Percentiles rank a stretch among this genome's conserved stretches.
Conservation (phyloP, 2,329 filamentous ascomycete genomes). For the Pseudogymnoascus sp. region DNA sequence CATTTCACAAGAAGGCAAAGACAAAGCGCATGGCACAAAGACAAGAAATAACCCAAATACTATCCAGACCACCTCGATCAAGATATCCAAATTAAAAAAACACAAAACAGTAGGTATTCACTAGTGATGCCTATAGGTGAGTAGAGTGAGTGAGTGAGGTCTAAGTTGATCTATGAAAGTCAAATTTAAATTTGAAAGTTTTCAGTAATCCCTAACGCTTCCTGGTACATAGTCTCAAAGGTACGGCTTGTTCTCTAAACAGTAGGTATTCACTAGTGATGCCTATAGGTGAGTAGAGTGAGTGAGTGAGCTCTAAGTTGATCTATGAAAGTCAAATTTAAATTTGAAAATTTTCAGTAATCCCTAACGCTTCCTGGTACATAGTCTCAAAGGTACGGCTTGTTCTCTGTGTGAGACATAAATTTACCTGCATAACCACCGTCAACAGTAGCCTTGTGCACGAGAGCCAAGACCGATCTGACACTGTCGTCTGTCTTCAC, state of each 20-base stretch:
- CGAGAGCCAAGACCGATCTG: constrained; percentile 16
- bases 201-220: constrained; percentile 5
- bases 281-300: no score
- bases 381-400: constrained; percentile 15
- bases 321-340: neutral
- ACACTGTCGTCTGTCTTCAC: constrained; percentile 19
- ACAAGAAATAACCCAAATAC: no score
- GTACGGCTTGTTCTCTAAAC: constrained; percentile 13
- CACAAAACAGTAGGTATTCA: no score
- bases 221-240: constrained; percentile 12
- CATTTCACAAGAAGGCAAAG: no score
- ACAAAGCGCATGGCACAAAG: no score
- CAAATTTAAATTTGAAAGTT: neutral
- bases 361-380: constrained; percentile 7
- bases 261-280: no score
- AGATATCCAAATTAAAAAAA: no score
- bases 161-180: neutral
- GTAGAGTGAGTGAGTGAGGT: neutral
- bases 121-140: no score
- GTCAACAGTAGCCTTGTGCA: constrained; percentile 22
- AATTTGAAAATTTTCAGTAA: neutral
- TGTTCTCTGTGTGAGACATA: constrained; percentile 15
- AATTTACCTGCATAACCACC: constrained; percentile 17
- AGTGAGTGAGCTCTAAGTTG: neutral
- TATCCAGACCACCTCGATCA: no score